A percentile compares a stretch with the other conserved stretches of the same genome.
Evolutionary conservation across 2,329 filamentous ascomycete genomes (phyloP).

Genomic region (Orbilia brochopaga): DNA sequence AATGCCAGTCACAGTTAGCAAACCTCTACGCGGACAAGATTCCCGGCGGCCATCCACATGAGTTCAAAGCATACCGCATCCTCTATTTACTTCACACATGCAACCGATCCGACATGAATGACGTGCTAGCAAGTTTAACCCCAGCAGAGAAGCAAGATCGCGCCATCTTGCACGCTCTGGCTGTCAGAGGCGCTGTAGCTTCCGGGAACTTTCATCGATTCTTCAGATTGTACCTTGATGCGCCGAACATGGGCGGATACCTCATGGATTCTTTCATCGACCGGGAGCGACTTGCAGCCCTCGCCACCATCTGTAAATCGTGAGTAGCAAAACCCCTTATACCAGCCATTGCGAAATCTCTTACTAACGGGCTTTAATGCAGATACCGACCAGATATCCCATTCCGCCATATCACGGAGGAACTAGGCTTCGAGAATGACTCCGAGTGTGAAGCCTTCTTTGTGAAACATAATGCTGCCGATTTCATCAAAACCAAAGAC

Average conservation of each 20-base stretch:
- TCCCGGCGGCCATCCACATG: conserved; percentile 80
- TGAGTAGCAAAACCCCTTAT: conserved; percentile 64
- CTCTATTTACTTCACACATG: conserved; percentile 99
- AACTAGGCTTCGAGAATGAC: conserved; percentile 93
- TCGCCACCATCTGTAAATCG: conserved; percentile 94
- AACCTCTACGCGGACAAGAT: conserved; percentile 85
- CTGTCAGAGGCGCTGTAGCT: conserved; percentile 87
- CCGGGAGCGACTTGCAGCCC: conserved; percentile 85
- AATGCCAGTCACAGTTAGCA: conserved; percentile 97
- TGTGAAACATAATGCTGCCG: conserved; percentile 76
- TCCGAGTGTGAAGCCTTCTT: conserved; percentile 90
- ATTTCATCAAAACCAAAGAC: conserved; percentile 65
- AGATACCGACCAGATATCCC: conserved; percentile 93
- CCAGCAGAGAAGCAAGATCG: conserved; percentile 87
- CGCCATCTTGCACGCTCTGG: conserved; percentile 86
- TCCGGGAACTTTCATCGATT: conserved; percentile 97
- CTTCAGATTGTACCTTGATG: conserved; percentile 92
- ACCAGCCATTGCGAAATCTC: conserved; percentile 58
- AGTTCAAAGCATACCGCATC: conserved; percentile 99
- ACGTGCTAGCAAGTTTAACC: conserved; percentile 98
- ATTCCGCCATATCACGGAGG: conserved; percentile 89
- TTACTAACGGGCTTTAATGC: conserved; percentile 19
- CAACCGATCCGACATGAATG: conserved; percentile 97
- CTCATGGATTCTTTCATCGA: conserved; percentile 99
- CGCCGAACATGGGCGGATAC: conserved; percentile 96